Evolutionary conservation across 1,284 basidiomycete genomes (phyloP).

Genomic region (Apiotrichum gracile): DNA sequence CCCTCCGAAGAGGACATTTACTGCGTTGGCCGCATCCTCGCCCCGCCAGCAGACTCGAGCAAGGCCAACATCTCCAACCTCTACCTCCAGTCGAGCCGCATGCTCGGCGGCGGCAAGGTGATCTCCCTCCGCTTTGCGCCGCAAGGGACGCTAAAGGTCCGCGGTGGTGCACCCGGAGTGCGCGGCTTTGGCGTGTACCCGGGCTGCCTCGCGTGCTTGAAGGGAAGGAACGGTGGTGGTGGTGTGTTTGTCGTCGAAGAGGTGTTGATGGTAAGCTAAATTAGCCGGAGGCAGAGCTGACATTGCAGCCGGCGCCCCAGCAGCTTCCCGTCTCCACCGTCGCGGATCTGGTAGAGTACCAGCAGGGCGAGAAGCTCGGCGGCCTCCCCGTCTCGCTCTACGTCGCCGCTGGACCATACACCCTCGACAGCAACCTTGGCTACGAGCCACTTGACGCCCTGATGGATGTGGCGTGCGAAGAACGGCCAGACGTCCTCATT

Average conservation of each 20-base stretch:
- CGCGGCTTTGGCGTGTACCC: slow-evolving; percentile 78
- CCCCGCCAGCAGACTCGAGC: slow-evolving; percentile 56
- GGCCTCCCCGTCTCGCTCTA: slow-evolving; percentile 58
- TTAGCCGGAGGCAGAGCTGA: neutral
- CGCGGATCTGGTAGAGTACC: slow-evolving; percentile 33
- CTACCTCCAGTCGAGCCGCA: slow-evolving; percentile 72
- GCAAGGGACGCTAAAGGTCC: slow-evolving; percentile 56
- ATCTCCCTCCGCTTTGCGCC: slow-evolving; percentile 64
- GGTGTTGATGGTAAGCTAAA: slow-evolving; percentile 62
- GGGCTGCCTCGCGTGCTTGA: slow-evolving; percentile 80
- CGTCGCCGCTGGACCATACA: slow-evolving; percentile 76
- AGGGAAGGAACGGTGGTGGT: slow-evolving; percentile 85
- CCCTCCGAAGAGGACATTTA: slow-evolving; percentile 69
- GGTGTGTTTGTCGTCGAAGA: slow-evolving; percentile 79
- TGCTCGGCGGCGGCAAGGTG: slow-evolving; percentile 65
- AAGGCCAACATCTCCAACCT: slow-evolving; percentile 71
- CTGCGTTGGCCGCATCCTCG: slow-evolving; percentile 73
- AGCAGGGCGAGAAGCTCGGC: slow-evolving; percentile 39
- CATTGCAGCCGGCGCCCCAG: slow-evolving; percentile 45
- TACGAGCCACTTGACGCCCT: slow-evolving; percentile 65
- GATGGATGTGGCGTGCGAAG: slow-evolving; percentile 54
- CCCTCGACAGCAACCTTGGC: slow-evolving; percentile 65
- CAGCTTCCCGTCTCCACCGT: slow-evolving; percentile 38
- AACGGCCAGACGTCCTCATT: slow-evolving; percentile 69
- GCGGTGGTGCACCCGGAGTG: slow-evolving; percentile 58